Conservation (phyloP, 31 red algal genomes). For the Asparagopsis taxiformis region DNA sequence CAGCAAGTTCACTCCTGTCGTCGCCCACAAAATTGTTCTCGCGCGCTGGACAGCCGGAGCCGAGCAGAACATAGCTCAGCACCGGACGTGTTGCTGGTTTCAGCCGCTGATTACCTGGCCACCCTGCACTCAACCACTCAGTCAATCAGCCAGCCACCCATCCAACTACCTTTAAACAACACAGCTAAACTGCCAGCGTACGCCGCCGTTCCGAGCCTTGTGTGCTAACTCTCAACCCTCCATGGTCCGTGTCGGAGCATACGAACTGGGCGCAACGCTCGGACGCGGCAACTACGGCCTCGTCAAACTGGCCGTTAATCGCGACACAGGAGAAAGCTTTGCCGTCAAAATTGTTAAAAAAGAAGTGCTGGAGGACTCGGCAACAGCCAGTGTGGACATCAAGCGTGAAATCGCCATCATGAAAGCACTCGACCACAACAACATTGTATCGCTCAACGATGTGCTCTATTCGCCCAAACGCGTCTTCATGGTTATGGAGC, state of each 20-base stretch:
- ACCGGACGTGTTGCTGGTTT: too few relatives aligned
- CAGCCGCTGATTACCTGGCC: too few relatives aligned
- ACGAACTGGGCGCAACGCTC: constrained; percentile 82
- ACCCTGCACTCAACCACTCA: too few relatives aligned
- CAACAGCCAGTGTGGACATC: constrained; percentile 78
- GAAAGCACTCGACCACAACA: constrained; percentile 88
- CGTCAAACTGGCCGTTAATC: constrained; percentile 92
- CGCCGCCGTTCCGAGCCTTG: too few relatives aligned
- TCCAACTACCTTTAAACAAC: too few relatives aligned
- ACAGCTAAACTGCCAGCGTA: too few relatives aligned
- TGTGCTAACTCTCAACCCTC: too few relatives aligned
- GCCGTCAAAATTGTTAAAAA: constrained; percentile 98
- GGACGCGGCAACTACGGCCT: constrained; percentile 86
- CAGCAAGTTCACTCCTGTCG: too few relatives aligned
- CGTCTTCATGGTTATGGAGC: constrained; percentile 98
- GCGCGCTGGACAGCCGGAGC: too few relatives aligned
- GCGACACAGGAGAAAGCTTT: constrained; percentile 86
- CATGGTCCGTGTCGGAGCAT: constrained; percentile 83
- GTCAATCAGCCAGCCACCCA: too few relatives aligned
- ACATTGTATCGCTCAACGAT: constrained; percentile 88
- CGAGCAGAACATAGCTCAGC: too few relatives aligned
- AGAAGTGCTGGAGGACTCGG: constrained; percentile 69
- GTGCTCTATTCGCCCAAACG: constrained; percentile 83
- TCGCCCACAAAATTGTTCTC: too few relatives aligned
- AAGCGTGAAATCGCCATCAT: constrained; percentile 98